phyloP scores from a whole-genome alignment of 495 filamentous ascomycete species.

The Halenospora varia region DNA sequence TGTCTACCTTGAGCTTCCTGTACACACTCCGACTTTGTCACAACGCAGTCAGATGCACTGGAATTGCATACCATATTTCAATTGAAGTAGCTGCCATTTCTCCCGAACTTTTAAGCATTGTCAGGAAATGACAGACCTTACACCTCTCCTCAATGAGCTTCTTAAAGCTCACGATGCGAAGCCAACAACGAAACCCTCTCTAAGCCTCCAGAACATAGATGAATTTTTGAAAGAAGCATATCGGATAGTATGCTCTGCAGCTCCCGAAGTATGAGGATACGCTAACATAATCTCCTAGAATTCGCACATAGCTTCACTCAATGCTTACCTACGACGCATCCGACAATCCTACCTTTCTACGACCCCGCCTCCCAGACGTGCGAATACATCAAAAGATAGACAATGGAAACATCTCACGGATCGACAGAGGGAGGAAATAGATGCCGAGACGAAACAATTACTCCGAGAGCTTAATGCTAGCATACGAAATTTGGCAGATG shows the following conservation, averaged over 20 bases:
- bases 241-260: constrained; percentile 63
- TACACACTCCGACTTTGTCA: too few species aligned
- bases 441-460: constrained; percentile 75
- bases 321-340: constrained; percentile 71
- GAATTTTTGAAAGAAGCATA: constrained; percentile 96
- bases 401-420: constrained; percentile 53
- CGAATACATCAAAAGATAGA: constrained; percentile 38
- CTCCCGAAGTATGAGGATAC: background rate
- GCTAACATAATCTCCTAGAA: constrained; percentile 52
- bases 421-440: constrained; percentile 72
- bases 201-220: constrained; percentile 55
- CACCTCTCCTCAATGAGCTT: constrained; percentile 63
- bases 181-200: constrained; percentile 38
- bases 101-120: too few species aligned
- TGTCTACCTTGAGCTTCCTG: background rate
- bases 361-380: constrained; percentile 45
- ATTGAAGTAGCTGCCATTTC: background rate
- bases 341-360: constrained; percentile 90
- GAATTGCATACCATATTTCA: background rate
- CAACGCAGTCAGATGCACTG: too few species aligned
- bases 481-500: constrained; percentile 72
- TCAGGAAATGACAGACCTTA: constrained; percentile 77
- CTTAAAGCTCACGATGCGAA: constrained; percentile 53
- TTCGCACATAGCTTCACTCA: constrained; percentile 73
- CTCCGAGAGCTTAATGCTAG: constrained; percentile 76